A percentile compares a stretch with the other conserved stretches of the same genome.
These are phyloP conservation scores for Nitzschia sp. DNA, from an alignment of 108 stramenopile species.

Conservation along the genomic window DNA sequence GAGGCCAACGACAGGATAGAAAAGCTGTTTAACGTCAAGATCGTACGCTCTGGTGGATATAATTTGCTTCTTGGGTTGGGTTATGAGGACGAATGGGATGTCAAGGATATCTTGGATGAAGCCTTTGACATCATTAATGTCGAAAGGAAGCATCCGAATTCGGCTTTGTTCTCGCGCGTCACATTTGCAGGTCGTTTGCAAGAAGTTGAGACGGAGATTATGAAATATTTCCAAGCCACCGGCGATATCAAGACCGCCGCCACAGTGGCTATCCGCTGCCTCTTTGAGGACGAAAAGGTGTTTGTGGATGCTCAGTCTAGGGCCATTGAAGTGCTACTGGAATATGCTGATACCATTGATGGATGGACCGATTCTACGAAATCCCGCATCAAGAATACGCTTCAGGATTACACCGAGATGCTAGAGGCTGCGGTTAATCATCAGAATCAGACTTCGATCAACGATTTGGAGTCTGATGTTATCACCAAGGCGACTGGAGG, in stretches of 20 bases:
- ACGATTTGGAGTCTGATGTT: slow-evolving; percentile 2
- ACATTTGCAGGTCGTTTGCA: slow-evolving; percentile 35
- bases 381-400: background rate
- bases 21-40: slow-evolving; percentile 24
- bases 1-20: slow-evolving; percentile 10
- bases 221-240: slow-evolving; percentile 23
- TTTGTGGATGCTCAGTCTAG: slow-evolving; percentile 19
- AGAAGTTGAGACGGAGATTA: slow-evolving; percentile 31
- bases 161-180: slow-evolving; percentile 23
- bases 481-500: background rate
- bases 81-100: slow-evolving; percentile 24
- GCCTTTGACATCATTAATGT: slow-evolving; percentile 12
- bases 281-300: slow-evolving; percentile 39
- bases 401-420: slow-evolving; percentile 7
- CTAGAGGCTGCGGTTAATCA: background rate
- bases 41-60: slow-evolving; percentile 28
- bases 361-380: background rate
- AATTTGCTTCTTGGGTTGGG: slow-evolving; percentile 31
- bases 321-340: slow-evolving; percentile 16
- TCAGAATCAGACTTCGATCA: background rate
- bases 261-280: slow-evolving; percentile 35
- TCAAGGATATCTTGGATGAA: slow-evolving; percentile 26
- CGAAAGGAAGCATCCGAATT: slow-evolving; percentile 11
- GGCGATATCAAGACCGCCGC: slow-evolving; percentile 29
- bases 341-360: slow-evolving; percentile 17